Base-by-base conservation (phyloP, 2,329 filamentous ascomycete species). In the Podosphaera aphanis region DNA sequence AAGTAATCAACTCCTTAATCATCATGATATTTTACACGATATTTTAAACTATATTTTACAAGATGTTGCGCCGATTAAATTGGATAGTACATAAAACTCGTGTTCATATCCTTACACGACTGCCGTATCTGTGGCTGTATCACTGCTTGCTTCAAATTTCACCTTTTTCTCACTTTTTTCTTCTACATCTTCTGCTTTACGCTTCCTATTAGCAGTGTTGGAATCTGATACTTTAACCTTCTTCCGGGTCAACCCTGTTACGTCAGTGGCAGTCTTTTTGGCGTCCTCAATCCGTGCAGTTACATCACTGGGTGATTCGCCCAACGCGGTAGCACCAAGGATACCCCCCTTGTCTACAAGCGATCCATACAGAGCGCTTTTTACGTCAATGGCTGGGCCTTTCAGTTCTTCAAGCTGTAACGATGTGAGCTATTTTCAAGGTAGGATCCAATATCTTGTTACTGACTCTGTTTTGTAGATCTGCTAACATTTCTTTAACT, bases 401-500 rank as follows among this genome's bases (percentile, higher is more conserved):
- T 72, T 72, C 29, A 88, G 69, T 47, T 90, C 83, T 38, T 70
- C 63, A 29, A 88, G 72, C 69, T 79, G 51, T 36, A n/a, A 33
- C 2, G 25, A 31, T 21, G 18, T 43, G 25, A 43, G 41, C 23
- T 16, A 29, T n/a, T 41, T 10, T 21, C 16, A 38, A n/a, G 11
- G 15, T 7, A 38, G n/a, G 5, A 19, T 18, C 2, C 19, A n/a
- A 19, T 8, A 13, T 38, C 2, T n/a, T 27, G 11, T 62, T 64
- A 81, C 74, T 43, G 19, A 43, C 41, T 52, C 81, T 68, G 58
- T 78, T 72, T 63, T 84, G 76, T 73, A 90, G 83, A 52, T 90
- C 83, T 45, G 70, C 69, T 42, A 88, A 70, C 52, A 90, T 74
- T 49, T 85, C 79, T 62, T 81, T 82, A 52, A 83, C 79, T 49